Evolutionary conservation across 1,139 yeast genomes (phyloP).

Genomic region (Trichomonascaceae sp.): DNA sequence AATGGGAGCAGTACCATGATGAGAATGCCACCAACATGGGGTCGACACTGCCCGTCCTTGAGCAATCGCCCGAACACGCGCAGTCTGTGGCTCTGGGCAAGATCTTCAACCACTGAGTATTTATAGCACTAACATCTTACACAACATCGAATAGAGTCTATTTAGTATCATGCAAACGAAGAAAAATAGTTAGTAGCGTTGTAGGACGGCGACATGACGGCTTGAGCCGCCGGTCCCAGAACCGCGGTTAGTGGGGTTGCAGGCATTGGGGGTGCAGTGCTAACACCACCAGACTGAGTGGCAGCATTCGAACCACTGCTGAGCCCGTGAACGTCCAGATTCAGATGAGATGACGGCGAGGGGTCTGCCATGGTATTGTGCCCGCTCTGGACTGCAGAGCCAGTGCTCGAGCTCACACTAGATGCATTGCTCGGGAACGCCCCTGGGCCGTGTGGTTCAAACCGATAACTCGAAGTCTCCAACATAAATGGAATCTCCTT

Average conservation of each 20-base stretch:
- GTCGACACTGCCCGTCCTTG: too few relatives aligned
- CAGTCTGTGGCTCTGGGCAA: too few relatives aligned
- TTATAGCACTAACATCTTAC: too few relatives aligned
- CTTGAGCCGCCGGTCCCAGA: slow-evolving; percentile 28
- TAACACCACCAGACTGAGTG: not conserved
- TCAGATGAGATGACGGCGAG: not conserved
- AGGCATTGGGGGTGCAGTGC: slow-evolving; percentile 8
- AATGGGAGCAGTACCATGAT: too few relatives aligned
- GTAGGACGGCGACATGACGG: slow-evolving; percentile 18
- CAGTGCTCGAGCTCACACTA: slow-evolving; percentile 2
- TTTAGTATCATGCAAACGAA: not conserved
- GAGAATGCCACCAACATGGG: too few relatives aligned
- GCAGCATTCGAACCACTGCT: not conserved
- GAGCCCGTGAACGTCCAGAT: slow-evolving; percentile 2
- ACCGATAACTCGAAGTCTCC: slow-evolving; percentile 44
- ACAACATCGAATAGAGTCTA: too few relatives aligned
- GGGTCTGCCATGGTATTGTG: too few relatives aligned
- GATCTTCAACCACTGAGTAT: too few relatives aligned
- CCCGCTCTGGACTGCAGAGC: slow-evolving; percentile 2
- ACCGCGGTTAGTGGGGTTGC: slow-evolving; percentile 28
- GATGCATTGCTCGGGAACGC: slow-evolving; percentile 4
- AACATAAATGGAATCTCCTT: slow-evolving; percentile 78
- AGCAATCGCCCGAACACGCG: too few relatives aligned
- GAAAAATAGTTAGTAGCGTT: slow-evolving; percentile 5
- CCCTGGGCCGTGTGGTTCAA: slow-evolving; percentile 9